Conservation (phyloP, 1,284 basidiomycete species). For the Rhodotorula glutinis region DNA sequence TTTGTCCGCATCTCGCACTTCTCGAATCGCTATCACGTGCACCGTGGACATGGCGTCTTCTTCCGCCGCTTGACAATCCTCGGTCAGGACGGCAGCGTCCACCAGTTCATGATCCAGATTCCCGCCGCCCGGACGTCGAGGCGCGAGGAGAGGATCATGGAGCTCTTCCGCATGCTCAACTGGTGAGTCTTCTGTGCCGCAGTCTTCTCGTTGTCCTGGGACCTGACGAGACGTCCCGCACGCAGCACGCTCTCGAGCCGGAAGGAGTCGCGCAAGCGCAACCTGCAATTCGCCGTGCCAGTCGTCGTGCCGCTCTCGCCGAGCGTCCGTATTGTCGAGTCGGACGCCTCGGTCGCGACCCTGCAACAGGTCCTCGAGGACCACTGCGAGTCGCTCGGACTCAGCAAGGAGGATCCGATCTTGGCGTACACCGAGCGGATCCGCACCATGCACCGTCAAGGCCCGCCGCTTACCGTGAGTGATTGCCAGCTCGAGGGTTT, state of each 20-base stretch:
- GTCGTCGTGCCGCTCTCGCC: slow-evolving; percentile 81
- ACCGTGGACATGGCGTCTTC: slow-evolving; percentile 76
- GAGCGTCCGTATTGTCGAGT: slow-evolving; percentile 79
- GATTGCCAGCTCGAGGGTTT: not conserved
- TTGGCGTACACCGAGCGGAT: slow-evolving; percentile 78
- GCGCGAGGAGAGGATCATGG: slow-evolving; percentile 88
- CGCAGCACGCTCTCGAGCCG: slow-evolving; percentile 73
- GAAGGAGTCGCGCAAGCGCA: slow-evolving; percentile 91
- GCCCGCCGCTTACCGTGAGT: slow-evolving; percentile 31
- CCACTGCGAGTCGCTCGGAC: slow-evolving; percentile 72
- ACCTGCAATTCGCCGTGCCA: slow-evolving; percentile 87
- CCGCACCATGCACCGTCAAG: slow-evolving; percentile 52
- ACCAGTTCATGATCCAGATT: slow-evolving; percentile 87
- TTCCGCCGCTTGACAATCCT: slow-evolving; percentile 89
- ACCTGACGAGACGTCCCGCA: not conserved
- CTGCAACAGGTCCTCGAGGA: slow-evolving; percentile 93
- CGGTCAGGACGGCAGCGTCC: slow-evolving; percentile 84
- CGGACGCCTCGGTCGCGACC: slow-evolving; percentile 84
- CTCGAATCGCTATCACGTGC: slow-evolving; percentile 84
- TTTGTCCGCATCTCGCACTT: slow-evolving; percentile 92
- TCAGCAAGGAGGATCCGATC: slow-evolving; percentile 84
- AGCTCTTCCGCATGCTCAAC: slow-evolving; percentile 89
- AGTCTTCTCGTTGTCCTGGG: not conserved
- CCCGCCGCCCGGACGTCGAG: slow-evolving; percentile 83
- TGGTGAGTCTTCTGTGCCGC: slow-evolving; percentile 56